A percentile compares a stretch with the other conserved stretches of the same genome.
These are phyloP conservation scores for Arthrobotrys megalospora DNA, from an alignment of 2,329 filamentous ascomycete species.

Conservation along the genomic window DNA sequence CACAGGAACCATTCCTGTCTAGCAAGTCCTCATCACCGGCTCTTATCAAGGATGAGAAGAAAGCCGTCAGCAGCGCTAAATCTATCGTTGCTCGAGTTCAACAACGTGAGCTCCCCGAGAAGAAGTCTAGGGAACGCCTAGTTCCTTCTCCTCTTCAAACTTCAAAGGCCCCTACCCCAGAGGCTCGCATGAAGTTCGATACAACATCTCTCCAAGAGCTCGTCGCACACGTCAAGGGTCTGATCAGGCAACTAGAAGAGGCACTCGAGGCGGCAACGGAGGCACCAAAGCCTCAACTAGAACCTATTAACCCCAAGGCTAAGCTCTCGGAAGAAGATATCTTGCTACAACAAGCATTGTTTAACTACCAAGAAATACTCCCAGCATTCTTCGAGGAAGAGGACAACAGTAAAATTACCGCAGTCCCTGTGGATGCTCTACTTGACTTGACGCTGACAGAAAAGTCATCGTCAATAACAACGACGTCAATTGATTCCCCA, in stretches of 20 bases:
- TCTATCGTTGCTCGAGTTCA: conserved; percentile 59
- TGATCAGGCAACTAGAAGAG: conserved; percentile 62
- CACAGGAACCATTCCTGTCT: conserved; percentile 54
- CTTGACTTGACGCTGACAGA: conserved; percentile 46
- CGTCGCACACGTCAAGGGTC: conserved; percentile 63
- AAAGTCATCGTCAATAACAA: conserved; percentile 27
- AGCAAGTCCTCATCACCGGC: conserved; percentile 58
- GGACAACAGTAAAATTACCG: conserved; percentile 11
- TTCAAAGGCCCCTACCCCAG: conserved; percentile 55
- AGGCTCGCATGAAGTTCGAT: conserved; percentile 62
- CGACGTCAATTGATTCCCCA: conserved; percentile 13
- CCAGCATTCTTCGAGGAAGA: conserved; percentile 54
- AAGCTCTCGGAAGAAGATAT: conserved; percentile 49
- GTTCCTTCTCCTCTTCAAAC: conserved; percentile 54
- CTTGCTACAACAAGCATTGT: conserved; percentile 50
- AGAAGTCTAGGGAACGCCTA: conserved; percentile 51
- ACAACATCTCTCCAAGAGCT: conserved; percentile 64
- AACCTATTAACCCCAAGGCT: not conserved
- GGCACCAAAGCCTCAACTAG: conserved; percentile 9
- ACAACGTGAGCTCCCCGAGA: conserved; percentile 51
- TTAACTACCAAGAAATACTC: conserved; percentile 56
- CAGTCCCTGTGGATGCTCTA: conserved; percentile 51
- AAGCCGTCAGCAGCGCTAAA: conserved; percentile 54
- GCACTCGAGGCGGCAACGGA: conserved; percentile 56
- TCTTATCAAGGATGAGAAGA: conserved; percentile 60